Conservation (phyloP, 2,329 filamentous ascomycete species). For the Xylaria sp. region DNA sequence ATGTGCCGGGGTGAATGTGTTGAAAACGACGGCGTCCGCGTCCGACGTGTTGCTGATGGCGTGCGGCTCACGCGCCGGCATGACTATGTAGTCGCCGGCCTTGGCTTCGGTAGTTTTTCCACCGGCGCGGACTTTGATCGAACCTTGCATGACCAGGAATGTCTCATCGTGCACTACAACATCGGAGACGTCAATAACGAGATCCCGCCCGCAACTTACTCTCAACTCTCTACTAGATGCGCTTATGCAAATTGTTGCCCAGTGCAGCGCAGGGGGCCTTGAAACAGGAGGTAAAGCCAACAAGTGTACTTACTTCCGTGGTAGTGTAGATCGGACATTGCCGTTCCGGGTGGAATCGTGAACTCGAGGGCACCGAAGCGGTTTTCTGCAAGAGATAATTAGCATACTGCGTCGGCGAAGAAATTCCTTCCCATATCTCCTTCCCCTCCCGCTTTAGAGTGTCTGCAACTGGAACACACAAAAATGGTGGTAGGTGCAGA, state of each 20-base stretch:
- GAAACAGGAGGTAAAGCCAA: background rate
- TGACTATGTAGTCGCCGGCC: slow-evolving; percentile 59
- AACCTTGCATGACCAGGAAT: slow-evolving; percentile 59
- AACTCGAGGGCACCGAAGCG: slow-evolving; percentile 46
- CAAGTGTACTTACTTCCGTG: slow-evolving; percentile 48
- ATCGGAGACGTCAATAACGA: background rate
- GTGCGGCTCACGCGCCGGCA: slow-evolving; percentile 60
- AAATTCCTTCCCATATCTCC: too few species aligned
- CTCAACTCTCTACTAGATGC: background rate
- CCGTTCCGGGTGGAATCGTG: slow-evolving; percentile 52
- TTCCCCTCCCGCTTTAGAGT: background rate
- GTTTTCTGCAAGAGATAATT: slow-evolving; percentile 2
- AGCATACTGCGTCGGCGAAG: background rate
- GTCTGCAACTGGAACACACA: background rate
- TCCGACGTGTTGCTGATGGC: slow-evolving; percentile 62
- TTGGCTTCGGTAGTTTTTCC: slow-evolving; percentile 51
- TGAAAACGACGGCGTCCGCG: slow-evolving; percentile 59
- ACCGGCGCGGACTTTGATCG: slow-evolving; percentile 56
- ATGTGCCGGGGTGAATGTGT: slow-evolving; percentile 61
- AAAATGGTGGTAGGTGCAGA: background rate
- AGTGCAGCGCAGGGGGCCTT: too few species aligned
- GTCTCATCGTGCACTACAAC: slow-evolving; percentile 55
- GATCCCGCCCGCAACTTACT: background rate
- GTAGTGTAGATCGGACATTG: slow-evolving; percentile 57
- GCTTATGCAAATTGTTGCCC: background rate